Evolutionary conservation across 257 asterid species (phyloP).

Genomic region (Solanum gandarillasii): DNA sequence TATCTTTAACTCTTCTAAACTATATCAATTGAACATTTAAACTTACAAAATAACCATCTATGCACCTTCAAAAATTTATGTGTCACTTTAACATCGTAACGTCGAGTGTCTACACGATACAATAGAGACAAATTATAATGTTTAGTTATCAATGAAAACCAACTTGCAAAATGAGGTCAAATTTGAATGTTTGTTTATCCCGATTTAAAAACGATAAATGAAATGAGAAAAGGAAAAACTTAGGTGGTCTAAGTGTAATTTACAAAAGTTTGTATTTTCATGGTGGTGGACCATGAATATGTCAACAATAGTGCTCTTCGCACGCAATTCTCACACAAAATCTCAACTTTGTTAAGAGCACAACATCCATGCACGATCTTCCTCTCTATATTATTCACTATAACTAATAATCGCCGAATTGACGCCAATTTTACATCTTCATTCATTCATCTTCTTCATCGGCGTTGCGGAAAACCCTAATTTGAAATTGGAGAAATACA

Average conservation of each 20-base stretch:
- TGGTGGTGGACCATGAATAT: not conserved
- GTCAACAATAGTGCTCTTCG: not conserved
- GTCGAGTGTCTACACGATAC: too few species aligned
- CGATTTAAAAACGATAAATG: too few species aligned
- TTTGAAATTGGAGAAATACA: not conserved
- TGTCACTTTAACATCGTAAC: rapidly evolving
- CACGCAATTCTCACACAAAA: not conserved
- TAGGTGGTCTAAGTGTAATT: not conserved
- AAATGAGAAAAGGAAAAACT: not conserved
- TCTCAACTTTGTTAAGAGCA: not conserved
- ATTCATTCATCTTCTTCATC: not conserved
- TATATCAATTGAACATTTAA: rapidly evolving
- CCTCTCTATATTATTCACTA: not conserved
- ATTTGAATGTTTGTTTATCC: too few species aligned
- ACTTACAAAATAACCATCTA: not conserved
- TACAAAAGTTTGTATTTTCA: not conserved
- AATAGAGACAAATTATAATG: too few species aligned
- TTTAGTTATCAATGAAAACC: too few species aligned
- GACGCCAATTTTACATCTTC: not conserved
- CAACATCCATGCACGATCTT: not conserved
- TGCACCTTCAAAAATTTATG: not conserved
- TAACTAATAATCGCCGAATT: not conserved
- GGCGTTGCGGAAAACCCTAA: not conserved
- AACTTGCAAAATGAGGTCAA: too few species aligned
- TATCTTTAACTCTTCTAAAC: rapidly evolving